phyloP scores from a whole-genome alignment of 2,329 filamentous ascomycete genomes.

The Penicillium capsulatum region DNA sequence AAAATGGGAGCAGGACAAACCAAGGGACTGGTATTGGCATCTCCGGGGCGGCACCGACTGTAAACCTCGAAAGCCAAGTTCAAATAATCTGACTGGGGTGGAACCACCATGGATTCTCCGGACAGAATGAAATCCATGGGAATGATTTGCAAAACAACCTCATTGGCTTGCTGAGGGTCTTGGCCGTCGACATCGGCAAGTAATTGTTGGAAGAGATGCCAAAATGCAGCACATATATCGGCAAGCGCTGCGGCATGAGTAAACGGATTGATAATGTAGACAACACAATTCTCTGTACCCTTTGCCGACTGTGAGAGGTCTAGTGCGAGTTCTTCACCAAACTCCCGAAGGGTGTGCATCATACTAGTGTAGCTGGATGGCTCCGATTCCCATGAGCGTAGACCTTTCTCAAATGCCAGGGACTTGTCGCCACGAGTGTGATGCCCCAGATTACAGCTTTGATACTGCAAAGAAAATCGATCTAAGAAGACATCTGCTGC shows the following conservation, averaged over 20 bases:
- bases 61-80: conserved; percentile 56
- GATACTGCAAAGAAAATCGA: conserved; percentile 53
- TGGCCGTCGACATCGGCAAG: conserved; percentile 37
- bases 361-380: conserved; percentile 29
- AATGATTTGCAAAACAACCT: conserved; percentile 57
- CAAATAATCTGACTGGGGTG: conserved; percentile 47
- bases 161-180: conserved; percentile 33
- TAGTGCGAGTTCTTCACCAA: conserved; percentile 38
- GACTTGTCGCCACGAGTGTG: conserved; percentile 45
- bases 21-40: conserved; percentile 34
- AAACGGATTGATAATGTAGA: conserved; percentile 59
- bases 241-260: conserved; percentile 41
- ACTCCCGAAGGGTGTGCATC: conserved; percentile 33
- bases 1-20: conserved; percentile 52
- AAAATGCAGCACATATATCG: conserved; percentile 56
- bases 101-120: conserved; percentile 50
- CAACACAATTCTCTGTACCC: conserved; percentile 46
- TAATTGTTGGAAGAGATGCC: conserved; percentile 54
- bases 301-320: conserved; percentile 33
- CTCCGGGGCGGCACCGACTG: conserved; percentile 52
- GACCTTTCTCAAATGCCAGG: conserved; percentile 37
- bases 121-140: conserved; percentile 53
- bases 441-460: conserved; percentile 54
- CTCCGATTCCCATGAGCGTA: conserved; percentile 36
- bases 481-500: conserved; percentile 51